Evolutionary conservation across 768 basidiomycete genomes (phyloP), one percentile per base, ranked within the genome.

Genomic region (Tubosaeta brunneosetosa): DNA sequence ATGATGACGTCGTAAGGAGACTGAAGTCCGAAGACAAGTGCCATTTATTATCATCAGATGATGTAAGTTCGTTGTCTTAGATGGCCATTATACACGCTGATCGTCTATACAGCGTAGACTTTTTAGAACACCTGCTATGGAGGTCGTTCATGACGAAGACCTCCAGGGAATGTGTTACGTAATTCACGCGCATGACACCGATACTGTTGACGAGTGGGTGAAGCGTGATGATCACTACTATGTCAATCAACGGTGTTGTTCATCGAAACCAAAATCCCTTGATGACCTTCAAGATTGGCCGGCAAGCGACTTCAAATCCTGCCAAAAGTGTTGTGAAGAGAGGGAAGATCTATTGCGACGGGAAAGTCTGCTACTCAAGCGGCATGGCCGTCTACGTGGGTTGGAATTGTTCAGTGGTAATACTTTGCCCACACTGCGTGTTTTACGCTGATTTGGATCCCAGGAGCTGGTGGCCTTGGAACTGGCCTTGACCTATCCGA

Each of bases 381-480:
- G 66, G 11, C 70, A 79, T 38, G 73, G 71, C 8, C 77, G 77
- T 19, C 66, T 89, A 19, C 70, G 75, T 49, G 82, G 81, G 2
- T 55, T 90, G 51, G 88, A 90, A 61, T 69, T 90, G 6, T 90
- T 88, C 58, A 76, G 79, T 63, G 88, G 86, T 86, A 61, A 49
- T 70, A 56, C 29, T 49, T 55, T 25, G 22, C 16, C 41, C 36
- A 27, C 13, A 33, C 25, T n/a, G 14, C 50, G 19, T 13, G 17
- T 31, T 33, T 22, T 43, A 17, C 17, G 31, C 43, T 44, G 8
- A 61, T 40, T 31, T 29, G 29, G 8, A 45, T 49, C 42, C 14
- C 52, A 88, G 86, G 87, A 64, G 88, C 86, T 34, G 88, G 88
- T 47, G 88, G 88, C 3, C 74, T 91, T 6, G 84, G 85, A 3